phyloP scores from a whole-genome alignment of 2,329 filamentous ascomycete genomes.

The Boeremia lycopersici region DNA sequence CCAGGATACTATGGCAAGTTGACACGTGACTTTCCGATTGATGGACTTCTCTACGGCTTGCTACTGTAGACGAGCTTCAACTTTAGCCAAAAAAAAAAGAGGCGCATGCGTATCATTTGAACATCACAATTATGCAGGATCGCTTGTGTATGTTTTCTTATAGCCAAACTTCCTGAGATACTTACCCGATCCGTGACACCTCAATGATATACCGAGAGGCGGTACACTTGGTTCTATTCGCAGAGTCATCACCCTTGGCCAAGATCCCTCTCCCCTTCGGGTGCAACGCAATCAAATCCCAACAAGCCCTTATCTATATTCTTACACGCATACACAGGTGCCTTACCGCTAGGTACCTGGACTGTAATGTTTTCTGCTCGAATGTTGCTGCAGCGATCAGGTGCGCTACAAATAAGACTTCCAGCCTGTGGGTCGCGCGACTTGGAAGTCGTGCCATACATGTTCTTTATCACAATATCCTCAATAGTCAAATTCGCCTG shows the following conservation, averaged over 20 bases:
- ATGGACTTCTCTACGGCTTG: too few species aligned
- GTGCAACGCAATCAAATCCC: background rate
- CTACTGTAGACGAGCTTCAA: too few species aligned
- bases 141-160: too few species aligned
- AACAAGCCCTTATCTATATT: conserved; percentile 8
- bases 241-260: background rate
- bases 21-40: too few species aligned
- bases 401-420: conserved; percentile 42
- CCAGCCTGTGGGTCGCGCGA: conserved; percentile 39
- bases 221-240: too few species aligned
- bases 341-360: conserved; percentile 9
- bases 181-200: too few species aligned
- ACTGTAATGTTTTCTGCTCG: conserved; percentile 13
- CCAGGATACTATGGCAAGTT: too few species aligned
- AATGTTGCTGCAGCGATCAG: conserved; percentile 40
- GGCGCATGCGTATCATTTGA: too few species aligned
- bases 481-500: conserved; percentile 13
- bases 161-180: too few species aligned
- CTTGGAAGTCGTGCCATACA: conserved; percentile 55
- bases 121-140: too few species aligned
- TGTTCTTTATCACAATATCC: conserved; percentile 60
- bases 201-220: too few species aligned
- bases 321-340: conserved; percentile 10
- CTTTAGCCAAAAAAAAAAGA: too few species aligned
- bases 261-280: background rate